Conservation (phyloP, 208 protist genomes). For the Acanthamoeba divionensis region DNA sequence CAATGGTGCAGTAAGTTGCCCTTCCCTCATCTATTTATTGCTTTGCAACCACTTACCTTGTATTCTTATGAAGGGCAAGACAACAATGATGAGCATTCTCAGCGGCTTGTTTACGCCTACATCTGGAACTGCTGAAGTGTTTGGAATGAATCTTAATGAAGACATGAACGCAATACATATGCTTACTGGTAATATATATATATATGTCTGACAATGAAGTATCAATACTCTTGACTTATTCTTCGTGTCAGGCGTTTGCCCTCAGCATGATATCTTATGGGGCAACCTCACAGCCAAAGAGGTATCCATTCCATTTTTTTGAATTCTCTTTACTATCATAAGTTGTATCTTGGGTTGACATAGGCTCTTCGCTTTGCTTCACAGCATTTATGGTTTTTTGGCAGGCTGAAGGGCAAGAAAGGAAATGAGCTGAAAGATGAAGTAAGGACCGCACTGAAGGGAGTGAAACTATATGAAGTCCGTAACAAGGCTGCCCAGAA, state of each 20-base stretch:
- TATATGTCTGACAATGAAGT: background rate
- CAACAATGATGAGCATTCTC: conserved; percentile 64
- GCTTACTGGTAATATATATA: background rate
- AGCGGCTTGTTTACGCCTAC: conserved; percentile 12
- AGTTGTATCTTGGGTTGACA: no score
- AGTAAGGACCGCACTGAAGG: background rate
- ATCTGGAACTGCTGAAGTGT: background rate
- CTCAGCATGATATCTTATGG: conserved; percentile 55
- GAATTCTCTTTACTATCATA: no score
- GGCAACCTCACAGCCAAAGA: background rate
- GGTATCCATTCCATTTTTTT: background rate
- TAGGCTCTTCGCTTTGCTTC: background rate
- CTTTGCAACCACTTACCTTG: background rate
- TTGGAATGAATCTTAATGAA: background rate
- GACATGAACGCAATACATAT: conserved; percentile 37
- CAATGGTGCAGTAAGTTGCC: conserved; percentile 63
- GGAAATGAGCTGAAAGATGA: background rate
- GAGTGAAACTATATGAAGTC: conserved; percentile 19
- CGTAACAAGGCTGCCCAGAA: background rate
- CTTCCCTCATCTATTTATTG: background rate
- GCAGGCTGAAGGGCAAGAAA: background rate
- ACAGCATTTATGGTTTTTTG: conserved; percentile 51
- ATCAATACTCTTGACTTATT: background rate
- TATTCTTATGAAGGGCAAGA: conserved; percentile 58
- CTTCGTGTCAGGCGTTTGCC: conserved; percentile 41